phyloP scores from a whole-genome alignment of 495 filamentous ascomycete genomes.

The Trichocladium antarcticum region DNA sequence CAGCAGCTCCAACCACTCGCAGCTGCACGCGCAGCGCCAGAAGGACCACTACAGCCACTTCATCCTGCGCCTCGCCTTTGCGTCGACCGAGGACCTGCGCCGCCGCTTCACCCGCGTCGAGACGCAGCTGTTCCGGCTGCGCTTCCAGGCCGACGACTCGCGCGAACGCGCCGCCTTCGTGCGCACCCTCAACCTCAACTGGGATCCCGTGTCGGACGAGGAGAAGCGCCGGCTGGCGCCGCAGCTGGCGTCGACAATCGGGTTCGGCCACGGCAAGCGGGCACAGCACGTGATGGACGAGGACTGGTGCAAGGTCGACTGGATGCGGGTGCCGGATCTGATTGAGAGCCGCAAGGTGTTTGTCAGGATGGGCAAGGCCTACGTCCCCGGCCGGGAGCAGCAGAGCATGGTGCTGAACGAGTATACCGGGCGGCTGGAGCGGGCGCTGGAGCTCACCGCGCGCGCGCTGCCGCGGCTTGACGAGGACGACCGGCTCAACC shows the following conservation, averaged over 20 bases:
- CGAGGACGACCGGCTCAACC: constrained; percentile 90
- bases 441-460: constrained; percentile 75
- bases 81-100: constrained; percentile 82
- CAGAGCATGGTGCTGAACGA: constrained; percentile 78
- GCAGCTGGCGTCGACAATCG: constrained; percentile 28
- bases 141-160: constrained; percentile 59
- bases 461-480: constrained; percentile 85
- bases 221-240: constrained; percentile 49
- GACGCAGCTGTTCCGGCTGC: constrained; percentile 72
- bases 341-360: constrained; percentile 70
- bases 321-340: constrained; percentile 83
- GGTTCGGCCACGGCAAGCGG: constrained; percentile 26
- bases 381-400: constrained; percentile 80
- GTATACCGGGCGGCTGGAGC: constrained; percentile 66
- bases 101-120: constrained; percentile 79
- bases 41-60: constrained; percentile 98
- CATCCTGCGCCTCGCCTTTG: constrained; percentile 88
- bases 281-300: constrained; percentile 46
- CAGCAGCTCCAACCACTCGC: constrained; percentile 47
- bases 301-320: constrained; percentile 90
- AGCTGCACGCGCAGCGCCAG: constrained; percentile 62
- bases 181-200: constrained; percentile 63
- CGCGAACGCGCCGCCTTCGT: constrained; percentile 66
- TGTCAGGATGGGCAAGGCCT: constrained; percentile 72
- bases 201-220: constrained; percentile 62